phyloP scores from a whole-genome alignment of 164 flowering plant genomes.

The Pachysandra terminalis region DNA sequence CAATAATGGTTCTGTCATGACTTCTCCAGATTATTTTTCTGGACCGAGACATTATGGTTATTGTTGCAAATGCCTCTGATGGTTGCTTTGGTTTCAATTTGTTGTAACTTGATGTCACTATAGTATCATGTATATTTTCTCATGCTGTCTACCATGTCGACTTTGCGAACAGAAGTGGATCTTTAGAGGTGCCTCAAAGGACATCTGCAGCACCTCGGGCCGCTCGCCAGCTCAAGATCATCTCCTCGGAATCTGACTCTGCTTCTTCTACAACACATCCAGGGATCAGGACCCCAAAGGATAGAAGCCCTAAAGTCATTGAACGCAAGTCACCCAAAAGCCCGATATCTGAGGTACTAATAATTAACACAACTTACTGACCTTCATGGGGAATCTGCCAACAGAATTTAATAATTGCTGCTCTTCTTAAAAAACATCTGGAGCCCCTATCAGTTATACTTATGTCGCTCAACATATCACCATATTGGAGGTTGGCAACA shows the following conservation, averaged over 20 bases:
- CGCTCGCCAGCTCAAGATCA: constrained; percentile 51
- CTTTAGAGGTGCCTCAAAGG: constrained; percentile 58
- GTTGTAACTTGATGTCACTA: neutral
- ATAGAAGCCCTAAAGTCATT: constrained; percentile 62
- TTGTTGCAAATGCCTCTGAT: neutral
- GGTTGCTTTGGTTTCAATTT: neutral
- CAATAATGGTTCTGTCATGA: neutral
- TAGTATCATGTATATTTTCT: neutral
- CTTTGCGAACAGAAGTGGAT: constrained; percentile 37
- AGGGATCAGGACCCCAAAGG: constrained; percentile 53
- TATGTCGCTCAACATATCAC: too few relatives aligned
- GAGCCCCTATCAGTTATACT: too few relatives aligned
- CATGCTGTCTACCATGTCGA: constrained; percentile 6
- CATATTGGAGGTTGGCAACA: too few relatives aligned
- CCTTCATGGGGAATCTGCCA: neutral
- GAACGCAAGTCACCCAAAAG: constrained; percentile 79
- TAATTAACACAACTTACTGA: neutral
- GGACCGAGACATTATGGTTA: neutral
- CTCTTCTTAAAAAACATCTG: too few relatives aligned
- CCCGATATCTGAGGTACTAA: constrained; percentile 68
- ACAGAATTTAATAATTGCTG: too few relatives aligned
- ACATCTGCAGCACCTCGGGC: constrained; percentile 58
- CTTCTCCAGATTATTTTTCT: neutral
- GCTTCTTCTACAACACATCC: constrained; percentile 46
- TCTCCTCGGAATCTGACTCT: constrained; percentile 49